Evolutionary conservation across 2,329 filamentous ascomycete species (phyloP), one percentile per base, ranked within the genome.

Genomic region (Taxawa tesnikishii): DNA sequence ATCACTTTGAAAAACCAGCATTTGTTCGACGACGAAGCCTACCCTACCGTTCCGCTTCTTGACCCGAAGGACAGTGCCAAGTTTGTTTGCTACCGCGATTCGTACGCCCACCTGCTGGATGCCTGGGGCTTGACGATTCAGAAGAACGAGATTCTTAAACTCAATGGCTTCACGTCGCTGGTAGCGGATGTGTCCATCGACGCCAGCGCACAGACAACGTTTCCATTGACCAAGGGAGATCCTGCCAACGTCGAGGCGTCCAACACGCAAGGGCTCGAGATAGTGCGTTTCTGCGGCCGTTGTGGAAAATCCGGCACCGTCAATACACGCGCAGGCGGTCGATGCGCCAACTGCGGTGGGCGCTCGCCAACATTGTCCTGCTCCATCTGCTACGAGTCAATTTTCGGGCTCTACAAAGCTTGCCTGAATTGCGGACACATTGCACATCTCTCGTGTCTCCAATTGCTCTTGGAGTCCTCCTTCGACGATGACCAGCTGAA

Each of bases 91-190:
- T 79, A 75, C 55, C 63, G 70, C 26, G 53, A 59, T 31, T 58
- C 64, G 27, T 78, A 78, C 49, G 70, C 73, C 3, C 56, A 73
- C 29, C 56, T 73, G 34, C 58, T 78, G 4, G 65, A 64, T n/a
- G 62, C 67, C 6, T 77, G 73, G 73, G 63, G 63, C 9, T 42
- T 78, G 8, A 55, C 63, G 9, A 59, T 69, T 14, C 58, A 68
- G 40, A 61, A 65, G 30, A 65, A 67, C 10, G 73, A 78, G 47
- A 56, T 78, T 2, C 56, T 75, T 15, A 75, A 74, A 41, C 68
- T 70, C 36, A 65, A 68, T 30, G 59, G 60, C 0, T 44, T 62
- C 4, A 48, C 54, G 7, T 50, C 53, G 2, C 56, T 57, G 54
- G 53, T 21, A 2, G 26, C 29, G 2, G 31, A 34, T 15, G 24